Evolutionary conservation across 768 basidiomycete genomes (phyloP), one percentile per base, ranked within the genome.

Genomic region (Kwoniella europaea): DNA sequence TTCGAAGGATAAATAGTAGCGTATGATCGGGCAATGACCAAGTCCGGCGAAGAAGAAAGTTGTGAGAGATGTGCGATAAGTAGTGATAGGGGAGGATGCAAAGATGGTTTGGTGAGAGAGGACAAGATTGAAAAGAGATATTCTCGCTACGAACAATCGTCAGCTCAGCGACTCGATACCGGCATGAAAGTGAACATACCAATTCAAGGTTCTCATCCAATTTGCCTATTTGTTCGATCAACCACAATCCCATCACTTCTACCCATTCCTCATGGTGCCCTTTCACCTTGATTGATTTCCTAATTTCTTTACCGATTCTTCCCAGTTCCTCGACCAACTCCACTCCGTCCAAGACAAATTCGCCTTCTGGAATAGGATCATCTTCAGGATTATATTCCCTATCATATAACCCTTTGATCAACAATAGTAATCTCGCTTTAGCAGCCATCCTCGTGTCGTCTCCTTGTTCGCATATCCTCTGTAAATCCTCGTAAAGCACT

Each of bases 241-340:
- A 78, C 81, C 88, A 88, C 56, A 83, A 80, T 29, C 84, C 84
- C 66, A 85, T 83, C 60, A 86, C 73, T 44, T 83, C 78, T 59
- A 83, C 60, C 74, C 80, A 79, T 2, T 60, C 73, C 18, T 35
- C 20, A 24, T 71, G 62, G 12, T 61, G 66, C 71, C 71, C 42
- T 6, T 20, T 29, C 43, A 42, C 46, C 62, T 73, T 82, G 62
- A 68, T 65, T 58, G 60, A 77, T 73, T 75, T 85, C 81, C 73
- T 87, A 84, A 85, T 91, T 71, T 86, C 85, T 43, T 85, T 86
- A 71, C 90, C 85, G 35, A 86, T 86, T 24, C 71, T 73, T 60
- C 85, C 86, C 74, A 89, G 83, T n/a, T 85, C 86, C 65, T 90
- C 88, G 9, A 90, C 87, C 70, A 91, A 86, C 27, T 83, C 82